A percentile compares a stretch with the other conserved stretches of the same genome.
Evolutionary conservation across 2,329 filamentous ascomycete species (phyloP).

Genomic region (Penicillium thymicola): DNA sequence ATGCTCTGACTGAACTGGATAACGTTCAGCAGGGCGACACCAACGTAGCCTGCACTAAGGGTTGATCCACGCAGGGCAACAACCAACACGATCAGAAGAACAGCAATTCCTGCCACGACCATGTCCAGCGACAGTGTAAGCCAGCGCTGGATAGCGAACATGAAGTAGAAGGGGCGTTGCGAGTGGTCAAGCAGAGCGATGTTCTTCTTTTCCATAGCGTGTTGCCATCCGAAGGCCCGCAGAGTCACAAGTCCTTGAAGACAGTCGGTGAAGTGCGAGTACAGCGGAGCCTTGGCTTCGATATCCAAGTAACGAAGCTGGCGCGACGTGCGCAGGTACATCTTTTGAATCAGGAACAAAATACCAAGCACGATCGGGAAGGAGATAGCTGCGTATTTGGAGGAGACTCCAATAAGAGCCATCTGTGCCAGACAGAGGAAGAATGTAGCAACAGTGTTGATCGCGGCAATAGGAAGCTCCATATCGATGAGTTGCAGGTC

Average conservation of each 20-base stretch:
- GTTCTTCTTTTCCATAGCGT: constrained; percentile 45
- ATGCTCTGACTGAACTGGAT: constrained; percentile 54
- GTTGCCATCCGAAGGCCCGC: constrained; percentile 56
- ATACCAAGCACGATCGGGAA: constrained; percentile 50
- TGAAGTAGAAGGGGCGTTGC: constrained; percentile 57
- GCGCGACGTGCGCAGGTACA: constrained; percentile 60
- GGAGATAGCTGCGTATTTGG: constrained; percentile 49
- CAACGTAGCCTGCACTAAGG: constrained; percentile 50
- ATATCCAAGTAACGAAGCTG: constrained; percentile 61
- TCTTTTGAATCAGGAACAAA: constrained; percentile 53
- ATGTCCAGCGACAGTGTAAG: constrained; percentile 51
- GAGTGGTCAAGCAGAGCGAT: constrained; percentile 51
- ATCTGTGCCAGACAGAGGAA: constrained; percentile 45
- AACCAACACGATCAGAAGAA: constrained; percentile 49
- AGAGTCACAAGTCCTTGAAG: constrained; percentile 56
- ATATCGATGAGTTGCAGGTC: constrained; percentile 46
- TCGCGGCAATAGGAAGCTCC: constrained; percentile 41
- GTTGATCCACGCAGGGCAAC: constrained; percentile 42
- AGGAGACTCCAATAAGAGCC: constrained; percentile 48
- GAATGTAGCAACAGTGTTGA: constrained; percentile 39
- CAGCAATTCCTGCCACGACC: constrained; percentile 49
- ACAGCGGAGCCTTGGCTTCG: constrained; percentile 59
- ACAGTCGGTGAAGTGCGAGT: constrained; percentile 57
- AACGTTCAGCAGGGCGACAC: constrained; percentile 53
- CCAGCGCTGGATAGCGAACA: constrained; percentile 59